Base-by-base conservation (phyloP, 352 stramenopile genomes). In the Phytophthora sansomeana region DNA sequence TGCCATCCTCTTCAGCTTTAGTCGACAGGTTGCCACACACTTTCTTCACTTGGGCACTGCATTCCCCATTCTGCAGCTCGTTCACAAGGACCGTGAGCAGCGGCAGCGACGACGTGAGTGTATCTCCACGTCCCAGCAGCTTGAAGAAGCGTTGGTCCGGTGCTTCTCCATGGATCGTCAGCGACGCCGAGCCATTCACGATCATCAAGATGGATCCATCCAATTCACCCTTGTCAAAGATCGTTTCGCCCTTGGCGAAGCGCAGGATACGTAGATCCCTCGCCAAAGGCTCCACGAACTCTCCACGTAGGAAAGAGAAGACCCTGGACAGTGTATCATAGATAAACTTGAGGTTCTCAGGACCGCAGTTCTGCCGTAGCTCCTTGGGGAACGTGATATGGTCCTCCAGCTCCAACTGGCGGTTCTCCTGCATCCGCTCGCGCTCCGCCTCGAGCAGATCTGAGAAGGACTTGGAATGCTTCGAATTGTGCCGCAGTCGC, bases 171-270 rank as follows among this genome's bases (percentile, higher is more conserved):
- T 93, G 80, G 19, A 93, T 90, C 14, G 70, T 77, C 10, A 96
- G 48, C 0, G 72, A 76, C 7, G 76, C 88, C 33, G 81, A 65
- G 3, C 88, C 88, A 7, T 78, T 71, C 0, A 87, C 77, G 7
- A 96, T 73, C 21, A 96, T 58, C n/a, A 95, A 46, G 30, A 96
- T 87, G 1, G 88, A 95, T 0, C 88, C 88, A 55, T 95, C 85
- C 32, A 93, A 72, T 38, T 78, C 58, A 8, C 83, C 80, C 26
- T 67, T 62, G 0, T 69, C 68, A 32, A 93, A 95, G 52, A 96
- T 90, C 36, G 63, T 36, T 3, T 91, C 74, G 4, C 74, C 84
- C 50, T 82, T 73, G 1, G 64, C 13, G 21, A 87, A 82, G 17
- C 53, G 72, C 7, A 87, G 29, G 17, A 93, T 89, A 10, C 77